Percentiles rank a stretch among this genome's conserved stretches.
Conservation (phyloP, 768 basidiomycete genomes). For the Trametes meyenii region DNA sequence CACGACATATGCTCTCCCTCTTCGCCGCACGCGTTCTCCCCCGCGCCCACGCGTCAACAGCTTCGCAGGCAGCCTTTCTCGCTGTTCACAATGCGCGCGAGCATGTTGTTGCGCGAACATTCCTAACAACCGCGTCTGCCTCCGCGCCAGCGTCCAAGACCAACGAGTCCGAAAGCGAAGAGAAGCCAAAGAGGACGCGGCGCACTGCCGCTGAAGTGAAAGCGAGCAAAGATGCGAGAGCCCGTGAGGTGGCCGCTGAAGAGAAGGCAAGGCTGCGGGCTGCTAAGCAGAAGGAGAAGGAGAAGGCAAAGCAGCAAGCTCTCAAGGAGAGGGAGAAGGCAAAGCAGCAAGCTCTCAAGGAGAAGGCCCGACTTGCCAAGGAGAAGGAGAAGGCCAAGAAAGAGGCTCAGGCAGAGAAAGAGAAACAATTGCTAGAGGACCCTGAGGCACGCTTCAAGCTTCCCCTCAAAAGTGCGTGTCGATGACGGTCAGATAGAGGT, state of each 20-base stretch:
- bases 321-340: conserved; percentile 10
- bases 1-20: conserved; percentile 19
- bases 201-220: background rate
- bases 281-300: background rate
- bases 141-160: conserved; percentile 4
- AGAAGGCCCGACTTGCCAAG: too few species aligned
- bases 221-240: background rate
- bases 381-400: background rate
- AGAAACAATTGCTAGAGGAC: background rate
- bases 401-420: background rate
- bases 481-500: background rate
- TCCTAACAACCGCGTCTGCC: conserved; percentile 16
- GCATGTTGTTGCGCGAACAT: conserved; percentile 16
- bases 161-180: background rate
- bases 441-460: background rate
- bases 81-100: background rate
- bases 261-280: background rate
- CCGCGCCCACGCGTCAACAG: conserved; percentile 6
- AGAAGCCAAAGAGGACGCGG: background rate
- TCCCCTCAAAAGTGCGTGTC: conserved; percentile 9
- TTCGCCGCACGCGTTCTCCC: conserved; percentile 20
- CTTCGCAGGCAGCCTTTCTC: background rate
- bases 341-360: background rate
- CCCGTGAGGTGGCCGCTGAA: background rate
- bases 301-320: conserved; percentile 3